Conservation (phyloP, 208 protist species). For the Tritrichomonas foetus region DNA sequence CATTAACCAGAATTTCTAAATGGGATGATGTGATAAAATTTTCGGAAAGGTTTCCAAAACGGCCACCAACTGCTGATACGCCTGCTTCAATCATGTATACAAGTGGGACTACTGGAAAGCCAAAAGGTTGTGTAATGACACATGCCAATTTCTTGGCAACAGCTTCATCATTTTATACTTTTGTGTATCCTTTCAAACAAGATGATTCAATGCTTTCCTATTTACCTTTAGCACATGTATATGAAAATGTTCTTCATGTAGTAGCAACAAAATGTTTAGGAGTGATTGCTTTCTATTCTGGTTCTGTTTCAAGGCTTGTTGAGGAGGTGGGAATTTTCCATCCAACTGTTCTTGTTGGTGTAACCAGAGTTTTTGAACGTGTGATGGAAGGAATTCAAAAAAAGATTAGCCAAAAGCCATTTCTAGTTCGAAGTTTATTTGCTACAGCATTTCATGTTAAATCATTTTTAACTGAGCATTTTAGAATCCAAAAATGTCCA, state of each 20-base stretch:
- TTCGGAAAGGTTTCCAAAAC: neutral
- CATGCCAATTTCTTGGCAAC: constrained; percentile 36
- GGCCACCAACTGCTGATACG: neutral
- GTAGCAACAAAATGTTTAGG: neutral
- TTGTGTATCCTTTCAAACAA: neutral
- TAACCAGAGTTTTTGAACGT: neutral
- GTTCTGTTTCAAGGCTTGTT: neutral
- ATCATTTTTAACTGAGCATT: too few relatives aligned
- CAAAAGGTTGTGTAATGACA: constrained; percentile 41
- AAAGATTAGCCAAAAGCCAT: neutral
- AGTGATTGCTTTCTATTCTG: constrained; percentile 14
- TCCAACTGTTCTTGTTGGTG: constrained; percentile 36
- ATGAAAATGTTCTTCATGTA: constrained; percentile 11
- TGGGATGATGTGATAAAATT: neutral
- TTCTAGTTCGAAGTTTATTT: neutral
- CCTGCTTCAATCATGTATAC: constrained; percentile 23
- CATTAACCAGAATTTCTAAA: neutral
- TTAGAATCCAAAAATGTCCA: neutral
- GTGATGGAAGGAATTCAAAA: neutral
- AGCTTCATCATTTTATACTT: neutral
- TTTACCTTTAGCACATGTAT: constrained; percentile 49
- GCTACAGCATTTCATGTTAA: neutral
- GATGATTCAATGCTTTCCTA: constrained; percentile 43
- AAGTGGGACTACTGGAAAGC: neutral
- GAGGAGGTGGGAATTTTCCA: constrained; percentile 41